Evolutionary conservation across 805 yeast genomes (phyloP).

Genomic region (Lachancea sp.): DNA sequence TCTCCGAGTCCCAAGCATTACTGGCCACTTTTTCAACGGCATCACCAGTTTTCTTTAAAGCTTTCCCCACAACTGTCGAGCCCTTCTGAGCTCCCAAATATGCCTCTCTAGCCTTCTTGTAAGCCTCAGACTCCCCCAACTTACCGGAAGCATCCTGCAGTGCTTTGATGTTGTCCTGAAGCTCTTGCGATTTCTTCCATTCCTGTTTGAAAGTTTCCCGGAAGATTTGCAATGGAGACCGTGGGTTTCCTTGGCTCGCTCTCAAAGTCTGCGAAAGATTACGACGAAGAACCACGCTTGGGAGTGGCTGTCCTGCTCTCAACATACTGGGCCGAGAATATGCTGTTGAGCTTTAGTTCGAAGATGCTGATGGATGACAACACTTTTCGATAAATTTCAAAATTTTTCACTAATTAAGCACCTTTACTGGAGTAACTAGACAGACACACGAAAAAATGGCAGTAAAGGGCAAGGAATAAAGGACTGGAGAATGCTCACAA

Average conservation of each 20-base stretch:
- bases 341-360: neutral
- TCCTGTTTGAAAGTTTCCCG: slow-evolving; percentile 86
- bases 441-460: neutral
- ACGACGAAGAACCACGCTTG: slow-evolving; percentile 7
- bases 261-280: slow-evolving; percentile 12
- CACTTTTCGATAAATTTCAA: neutral
- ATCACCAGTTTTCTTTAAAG: slow-evolving; percentile 84
- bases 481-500: too few species aligned
- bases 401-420: slow-evolving; percentile 2
- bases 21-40: slow-evolving; percentile 84
- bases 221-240: slow-evolving; percentile 84
- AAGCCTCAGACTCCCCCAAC: slow-evolving; percentile 89
- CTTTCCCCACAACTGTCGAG: slow-evolving; percentile 61
- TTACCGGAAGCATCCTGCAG: slow-evolving; percentile 93
- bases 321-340: neutral
- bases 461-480: neutral
- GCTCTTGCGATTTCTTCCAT: slow-evolving; percentile 83
- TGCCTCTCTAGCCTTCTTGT: slow-evolving; percentile 88
- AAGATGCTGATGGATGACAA: neutral
- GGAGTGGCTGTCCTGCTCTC: slow-evolving; percentile 6
- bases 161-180: slow-evolving; percentile 89
- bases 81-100: slow-evolving; percentile 76
- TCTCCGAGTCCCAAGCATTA: slow-evolving; percentile 94
- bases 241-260: slow-evolving; percentile 15
- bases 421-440: neutral